These are phyloP conservation scores for Zychaea mexicana DNA, from an alignment of 371 early-diverging fungal species.

Conservation along the genomic window DNA sequence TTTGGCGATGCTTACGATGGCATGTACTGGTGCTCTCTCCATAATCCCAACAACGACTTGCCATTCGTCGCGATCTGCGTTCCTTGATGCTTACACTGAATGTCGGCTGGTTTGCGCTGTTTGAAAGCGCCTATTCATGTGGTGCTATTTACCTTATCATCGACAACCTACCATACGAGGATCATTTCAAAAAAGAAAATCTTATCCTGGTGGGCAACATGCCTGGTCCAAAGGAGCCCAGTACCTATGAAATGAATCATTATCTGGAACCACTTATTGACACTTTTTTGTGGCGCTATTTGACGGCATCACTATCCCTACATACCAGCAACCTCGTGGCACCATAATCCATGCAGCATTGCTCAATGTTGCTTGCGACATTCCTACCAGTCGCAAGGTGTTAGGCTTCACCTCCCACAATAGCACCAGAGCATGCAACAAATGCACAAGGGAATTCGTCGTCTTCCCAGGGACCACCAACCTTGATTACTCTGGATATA, in stretches of 20 bases:
- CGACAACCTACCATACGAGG: too few relatives aligned
- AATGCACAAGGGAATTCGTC: slow-evolving; percentile 7
- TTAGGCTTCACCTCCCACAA: slow-evolving; percentile 11
- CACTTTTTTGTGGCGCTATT: slow-evolving; percentile 3
- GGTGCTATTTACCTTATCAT: too few relatives aligned
- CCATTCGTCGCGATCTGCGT: too few relatives aligned
- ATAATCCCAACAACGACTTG: too few relatives aligned
- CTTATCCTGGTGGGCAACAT: too few relatives aligned
- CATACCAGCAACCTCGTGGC: neutral
- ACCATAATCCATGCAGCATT: slow-evolving; percentile 11
- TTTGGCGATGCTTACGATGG: too few relatives aligned
- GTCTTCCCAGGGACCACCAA: neutral
- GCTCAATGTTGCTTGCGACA: slow-evolving; percentile 10
- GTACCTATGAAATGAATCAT: slow-evolving; percentile 7
- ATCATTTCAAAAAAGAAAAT: too few relatives aligned
- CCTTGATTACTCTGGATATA: neutral
- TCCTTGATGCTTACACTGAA: too few relatives aligned
- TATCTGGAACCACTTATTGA: slow-evolving; percentile 16
- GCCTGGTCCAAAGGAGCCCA: slow-evolving; percentile 19
- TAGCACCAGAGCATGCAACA: slow-evolving; percentile 5
- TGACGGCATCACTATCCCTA: slow-evolving; percentile 9
- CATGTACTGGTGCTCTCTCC: too few relatives aligned
- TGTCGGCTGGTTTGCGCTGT: too few relatives aligned
- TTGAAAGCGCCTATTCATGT: too few relatives aligned
- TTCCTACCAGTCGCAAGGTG: slow-evolving; percentile 10